Percentiles rank a stretch among this genome's conserved stretches.
Evolutionary conservation across 2,329 filamentous ascomycete species (phyloP).

Genomic region (Alternaria gansuensis): DNA sequence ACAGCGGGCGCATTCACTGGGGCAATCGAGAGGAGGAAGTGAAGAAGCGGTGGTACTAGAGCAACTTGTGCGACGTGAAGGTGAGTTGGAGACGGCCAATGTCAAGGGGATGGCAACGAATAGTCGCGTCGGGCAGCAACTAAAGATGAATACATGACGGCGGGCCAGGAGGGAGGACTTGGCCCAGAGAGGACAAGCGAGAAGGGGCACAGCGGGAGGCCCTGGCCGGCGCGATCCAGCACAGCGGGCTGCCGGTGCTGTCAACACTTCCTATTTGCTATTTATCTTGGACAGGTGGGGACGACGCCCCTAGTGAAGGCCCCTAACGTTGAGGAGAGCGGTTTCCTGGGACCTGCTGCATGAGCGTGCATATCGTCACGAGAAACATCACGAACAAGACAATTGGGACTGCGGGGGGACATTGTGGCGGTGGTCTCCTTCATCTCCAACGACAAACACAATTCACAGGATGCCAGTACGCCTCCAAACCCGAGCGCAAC

Average conservation of each 20-base stretch:
- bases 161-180: constrained; percentile 17
- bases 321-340: constrained; percentile 2
- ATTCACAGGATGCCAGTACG: neutral
- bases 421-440: neutral
- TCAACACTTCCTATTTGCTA: constrained; percentile 25
- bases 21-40: neutral
- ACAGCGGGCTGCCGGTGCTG: constrained; percentile 20
- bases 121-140: constrained; percentile 29
- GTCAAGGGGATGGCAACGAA: constrained; percentile 16
- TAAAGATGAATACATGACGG: neutral
- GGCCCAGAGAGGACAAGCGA: constrained; percentile 25
- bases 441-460: neutral
- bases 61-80: neutral
- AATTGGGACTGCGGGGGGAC: constrained; percentile 1
- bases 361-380: constrained; percentile 18
- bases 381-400: constrained; percentile 19
- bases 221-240: constrained; percentile 25
- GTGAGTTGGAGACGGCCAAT: constrained; percentile 9
- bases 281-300: neutral
- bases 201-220: constrained; percentile 25
- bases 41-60: neutral
- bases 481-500: neutral
- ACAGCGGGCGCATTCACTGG: constrained; percentile 6
- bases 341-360: constrained; percentile 26
- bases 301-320: constrained; percentile 10